A percentile compares a stretch with the other conserved stretches of the same genome.
phyloP scores from a whole-genome alignment of 164 flowering plant species.

The Magnolia changhungtana region DNA sequence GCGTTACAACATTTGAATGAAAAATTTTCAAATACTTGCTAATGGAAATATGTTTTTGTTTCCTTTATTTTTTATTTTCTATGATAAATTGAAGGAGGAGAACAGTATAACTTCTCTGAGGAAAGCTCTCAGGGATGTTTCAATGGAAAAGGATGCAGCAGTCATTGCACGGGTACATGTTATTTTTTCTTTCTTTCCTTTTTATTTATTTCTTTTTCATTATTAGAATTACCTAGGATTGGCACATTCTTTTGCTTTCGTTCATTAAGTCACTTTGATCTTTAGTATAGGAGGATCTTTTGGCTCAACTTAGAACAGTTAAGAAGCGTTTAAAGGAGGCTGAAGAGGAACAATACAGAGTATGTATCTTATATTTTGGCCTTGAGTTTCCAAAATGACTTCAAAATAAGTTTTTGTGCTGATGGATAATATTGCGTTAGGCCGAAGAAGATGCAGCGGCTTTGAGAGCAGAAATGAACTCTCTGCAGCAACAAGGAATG shows the following conservation, averaged over 20 bases:
- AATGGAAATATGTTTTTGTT: neutral
- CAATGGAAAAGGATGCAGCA: constrained; percentile 97
- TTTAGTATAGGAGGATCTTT: constrained; percentile 85
- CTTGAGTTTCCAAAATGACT: neutral
- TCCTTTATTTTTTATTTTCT: neutral
- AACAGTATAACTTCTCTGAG: constrained; percentile 71
- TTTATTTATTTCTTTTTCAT: neutral
- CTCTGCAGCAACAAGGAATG: constrained; percentile 74
- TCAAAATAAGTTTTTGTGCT: constrained; percentile 10
- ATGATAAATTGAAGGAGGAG: constrained; percentile 55
- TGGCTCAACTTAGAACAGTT: constrained; percentile 75
- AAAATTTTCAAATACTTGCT: neutral
- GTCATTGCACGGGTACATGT: constrained; percentile 71
- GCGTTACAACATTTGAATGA: neutral
- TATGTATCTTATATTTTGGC: constrained; percentile 27
- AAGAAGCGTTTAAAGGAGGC: constrained; percentile 89
- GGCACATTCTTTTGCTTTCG: neutral
- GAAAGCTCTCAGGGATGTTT: constrained; percentile 89
- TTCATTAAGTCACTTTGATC: constrained; percentile 11
- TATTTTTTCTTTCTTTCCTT: constrained; percentile 12
- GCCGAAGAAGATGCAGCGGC: constrained; percentile 95
- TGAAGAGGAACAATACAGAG: constrained; percentile 96
- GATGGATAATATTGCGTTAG: constrained; percentile 34
- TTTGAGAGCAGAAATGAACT: constrained; percentile 80
- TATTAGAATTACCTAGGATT: no score